Evolutionary conservation across 2,329 filamentous ascomycete species (phyloP).

Genomic region (Leptographium wingfieldii): DNA sequence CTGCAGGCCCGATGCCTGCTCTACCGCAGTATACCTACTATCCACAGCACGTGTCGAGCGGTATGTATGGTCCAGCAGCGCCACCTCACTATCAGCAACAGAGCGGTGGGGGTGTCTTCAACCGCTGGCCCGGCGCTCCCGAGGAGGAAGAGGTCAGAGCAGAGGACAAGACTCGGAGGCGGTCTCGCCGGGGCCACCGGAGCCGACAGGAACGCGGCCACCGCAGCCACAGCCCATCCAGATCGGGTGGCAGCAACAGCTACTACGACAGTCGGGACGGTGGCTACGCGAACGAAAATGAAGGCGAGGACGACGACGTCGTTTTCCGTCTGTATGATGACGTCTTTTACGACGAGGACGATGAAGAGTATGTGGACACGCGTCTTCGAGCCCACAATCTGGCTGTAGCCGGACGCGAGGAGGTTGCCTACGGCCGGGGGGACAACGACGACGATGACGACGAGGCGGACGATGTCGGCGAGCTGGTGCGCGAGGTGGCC

Average conservation of each 20-base stretch:
- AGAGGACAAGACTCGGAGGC: background rate
- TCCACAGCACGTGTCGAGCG: background rate
- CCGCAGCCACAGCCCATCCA: background rate
- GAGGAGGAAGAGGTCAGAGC: background rate
- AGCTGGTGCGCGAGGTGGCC: background rate
- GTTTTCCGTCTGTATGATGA: background rate
- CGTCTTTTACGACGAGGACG: no score
- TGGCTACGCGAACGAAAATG: background rate
- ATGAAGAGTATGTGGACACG: background rate
- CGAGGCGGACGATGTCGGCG: background rate
- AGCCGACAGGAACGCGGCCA: background rate
- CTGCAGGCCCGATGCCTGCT: background rate
- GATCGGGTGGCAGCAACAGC: background rate
- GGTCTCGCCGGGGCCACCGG: background rate
- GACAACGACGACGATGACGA: background rate
- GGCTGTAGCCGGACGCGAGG: background rate
- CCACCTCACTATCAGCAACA: background rate
- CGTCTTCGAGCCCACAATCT: background rate
- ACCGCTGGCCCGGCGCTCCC: slow-evolving; percentile 4
- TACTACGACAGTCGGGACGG: background rate
- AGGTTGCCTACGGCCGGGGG: background rate
- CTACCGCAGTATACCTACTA: background rate
- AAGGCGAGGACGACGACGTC: background rate
- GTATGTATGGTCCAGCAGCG: background rate
- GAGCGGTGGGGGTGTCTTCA: background rate